Base-by-base conservation (phyloP, 2,329 filamentous ascomycete species). In the Ceratocystis destructans region DNA sequence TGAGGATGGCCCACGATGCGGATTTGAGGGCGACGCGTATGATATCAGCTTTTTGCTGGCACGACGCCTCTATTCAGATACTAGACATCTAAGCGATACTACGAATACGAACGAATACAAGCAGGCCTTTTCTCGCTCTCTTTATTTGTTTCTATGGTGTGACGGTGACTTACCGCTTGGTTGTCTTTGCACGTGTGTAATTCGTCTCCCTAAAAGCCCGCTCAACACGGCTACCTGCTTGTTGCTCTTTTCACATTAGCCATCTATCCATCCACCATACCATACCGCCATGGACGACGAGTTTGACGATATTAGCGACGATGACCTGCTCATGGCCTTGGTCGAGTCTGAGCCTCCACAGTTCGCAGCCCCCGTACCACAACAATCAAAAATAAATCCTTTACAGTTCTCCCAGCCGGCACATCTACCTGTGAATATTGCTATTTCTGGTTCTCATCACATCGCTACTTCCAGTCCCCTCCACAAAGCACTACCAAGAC, bases 261-360 rank as follows among this genome's bases (percentile, higher is more conserved):
- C 37, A 37, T 37, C 37, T 8, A 37, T 37, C n/a, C 31, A 22
- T 15, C 41, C 10, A 31, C 22, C 22, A 53, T 28, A 28, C 5
- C n/a, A 22, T 22, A 64, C 59, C 45, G 55, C 46, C 48, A 69
- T 69, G 69, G 67, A 66, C 22, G 83, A 67, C 31, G 83, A 67
- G 33, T 68, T 68, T 55, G 84, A 84, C 68, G 81, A 82, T 69
- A 80, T 87, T 64, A 80, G 82, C 64, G 86, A 89, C 68, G 86
- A 87, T 71, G 86, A 87, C 70, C 76, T 89, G 67, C 78, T 88
- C 57, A 76, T 80, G 45, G 85, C 81, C 5, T 78, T 85, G 25
- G 45, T 55, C 20, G 31, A 55, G n/a, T 48, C 64, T 15, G 53
- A 64, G 25, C 41, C 53, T 31, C 61, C 2, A 37, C 37, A 37